These are phyloP conservation scores for Beverwykella pulmonaria DNA, from an alignment of 495 filamentous ascomycete species.

Conservation along the genomic window DNA sequence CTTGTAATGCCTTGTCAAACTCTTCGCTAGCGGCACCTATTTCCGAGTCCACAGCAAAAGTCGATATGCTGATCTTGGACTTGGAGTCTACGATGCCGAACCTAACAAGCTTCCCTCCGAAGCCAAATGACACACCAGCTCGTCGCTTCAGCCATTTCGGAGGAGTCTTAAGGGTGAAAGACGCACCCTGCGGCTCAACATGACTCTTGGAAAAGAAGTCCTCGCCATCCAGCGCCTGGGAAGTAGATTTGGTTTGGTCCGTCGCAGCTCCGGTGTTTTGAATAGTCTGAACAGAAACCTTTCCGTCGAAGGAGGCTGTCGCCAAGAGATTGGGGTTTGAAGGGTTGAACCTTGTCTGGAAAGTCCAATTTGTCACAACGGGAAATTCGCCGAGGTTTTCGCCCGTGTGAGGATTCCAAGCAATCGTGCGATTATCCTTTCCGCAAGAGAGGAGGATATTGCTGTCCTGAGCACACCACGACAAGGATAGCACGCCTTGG, in stretches of 20 bases:
- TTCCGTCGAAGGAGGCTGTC: slow-evolving; percentile 95
- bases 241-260: slow-evolving; percentile 57
- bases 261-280: slow-evolving; percentile 74
- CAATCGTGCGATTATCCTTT: slow-evolving; percentile 93
- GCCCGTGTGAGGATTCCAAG: slow-evolving; percentile 94
- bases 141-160: slow-evolving; percentile 91
- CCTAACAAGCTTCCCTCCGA: slow-evolving; percentile 88
- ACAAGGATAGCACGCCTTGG: slow-evolving; percentile 87
- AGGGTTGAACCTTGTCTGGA: slow-evolving; percentile 92
- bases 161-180: slow-evolving; percentile 81
- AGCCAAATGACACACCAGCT: slow-evolving; percentile 87
- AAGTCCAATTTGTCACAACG: slow-evolving; percentile 97
- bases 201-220: slow-evolving; percentile 97
- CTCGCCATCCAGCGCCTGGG: slow-evolving; percentile 79
- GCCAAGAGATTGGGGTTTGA: slow-evolving; percentile 87
- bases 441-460: slow-evolving; percentile 91
- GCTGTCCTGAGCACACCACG: slow-evolving; percentile 92
- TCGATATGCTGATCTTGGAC: slow-evolving; percentile 80
- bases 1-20: slow-evolving; percentile 81
- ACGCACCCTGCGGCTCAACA: slow-evolving; percentile 82
- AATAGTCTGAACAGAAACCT: slow-evolving; percentile 86
- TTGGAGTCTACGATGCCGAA: slow-evolving; percentile 63
- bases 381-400: slow-evolving; percentile 88
- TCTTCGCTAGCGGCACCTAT: slow-evolving; percentile 80
- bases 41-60: slow-evolving; percentile 83